Evolutionary conservation across 2,329 filamentous ascomycete species (phyloP).

Genomic region (Pseudofabraea citricarpa): DNA sequence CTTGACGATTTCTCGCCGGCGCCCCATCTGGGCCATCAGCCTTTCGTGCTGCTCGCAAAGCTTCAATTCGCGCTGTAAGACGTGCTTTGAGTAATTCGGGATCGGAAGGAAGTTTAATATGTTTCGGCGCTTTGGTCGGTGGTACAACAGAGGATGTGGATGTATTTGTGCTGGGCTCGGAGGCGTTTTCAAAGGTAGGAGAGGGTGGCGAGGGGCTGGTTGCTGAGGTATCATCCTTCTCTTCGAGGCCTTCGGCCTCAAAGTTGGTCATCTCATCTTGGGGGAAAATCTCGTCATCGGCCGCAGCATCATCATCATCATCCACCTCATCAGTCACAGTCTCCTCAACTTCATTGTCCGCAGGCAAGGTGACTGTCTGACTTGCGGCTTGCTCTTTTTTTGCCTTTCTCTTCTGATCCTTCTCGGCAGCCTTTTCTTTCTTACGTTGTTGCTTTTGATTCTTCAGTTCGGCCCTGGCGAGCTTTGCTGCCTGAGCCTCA

Average conservation of each 20-base stretch:
- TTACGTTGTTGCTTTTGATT: constrained; percentile 27
- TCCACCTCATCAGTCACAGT: constrained; percentile 12
- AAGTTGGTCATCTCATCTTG: constrained; percentile 35
- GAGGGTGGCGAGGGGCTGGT: constrained; percentile 52
- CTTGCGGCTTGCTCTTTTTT: constrained; percentile 28
- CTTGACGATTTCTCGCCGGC: constrained; percentile 79
- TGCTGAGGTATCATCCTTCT: constrained; percentile 34
- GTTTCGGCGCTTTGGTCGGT: constrained; percentile 57
- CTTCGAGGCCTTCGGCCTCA: constrained; percentile 43
- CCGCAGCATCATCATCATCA: constrained; percentile 21
- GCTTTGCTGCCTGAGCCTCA: constrained; percentile 25
- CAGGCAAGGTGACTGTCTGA: constrained; percentile 28
- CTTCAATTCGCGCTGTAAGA: constrained; percentile 77
- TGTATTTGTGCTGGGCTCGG: constrained; percentile 53
- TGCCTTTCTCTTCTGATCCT: constrained; percentile 37
- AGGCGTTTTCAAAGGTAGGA: constrained; percentile 54
- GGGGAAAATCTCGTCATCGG: constrained; percentile 15
- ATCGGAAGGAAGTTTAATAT: constrained; percentile 63
- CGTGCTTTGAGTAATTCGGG: constrained; percentile 72
- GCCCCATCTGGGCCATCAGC: constrained; percentile 80
- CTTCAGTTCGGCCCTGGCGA: constrained; percentile 19
- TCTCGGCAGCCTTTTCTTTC: constrained; percentile 34
- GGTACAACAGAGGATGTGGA: constrained; percentile 65
- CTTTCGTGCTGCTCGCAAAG: constrained; percentile 79
- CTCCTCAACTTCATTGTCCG: constrained; percentile 20